These are phyloP conservation scores for Aspergillus persii DNA, from an alignment of 2,329 filamentous ascomycete genomes.

Conservation along the genomic window DNA sequence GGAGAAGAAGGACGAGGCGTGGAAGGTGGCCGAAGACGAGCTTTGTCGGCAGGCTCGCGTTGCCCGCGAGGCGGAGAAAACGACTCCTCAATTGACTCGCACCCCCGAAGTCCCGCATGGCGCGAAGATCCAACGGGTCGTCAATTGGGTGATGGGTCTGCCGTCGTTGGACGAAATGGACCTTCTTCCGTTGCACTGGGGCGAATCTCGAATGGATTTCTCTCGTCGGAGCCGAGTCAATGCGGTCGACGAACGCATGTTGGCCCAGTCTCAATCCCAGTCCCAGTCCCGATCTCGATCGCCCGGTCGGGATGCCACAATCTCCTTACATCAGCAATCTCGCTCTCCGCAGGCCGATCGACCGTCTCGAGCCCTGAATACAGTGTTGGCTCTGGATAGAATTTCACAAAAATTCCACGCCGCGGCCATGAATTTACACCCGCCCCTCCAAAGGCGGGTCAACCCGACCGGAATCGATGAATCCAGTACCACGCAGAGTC, in stretches of 20 bases:
- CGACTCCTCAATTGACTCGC: not conserved
- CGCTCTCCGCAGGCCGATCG: conserved; percentile 1
- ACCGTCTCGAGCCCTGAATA: not conserved
- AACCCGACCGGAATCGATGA: not conserved
- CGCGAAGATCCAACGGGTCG: conserved; percentile 9
- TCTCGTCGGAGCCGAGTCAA: not conserved
- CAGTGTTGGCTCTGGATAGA: not conserved
- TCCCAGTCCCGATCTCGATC: conserved; percentile 8
- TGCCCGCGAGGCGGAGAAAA: not conserved
- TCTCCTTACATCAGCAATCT: conserved; percentile 7
- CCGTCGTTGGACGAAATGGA: not conserved
- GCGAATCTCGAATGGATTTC: not conserved
- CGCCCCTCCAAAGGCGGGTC: not conserved
- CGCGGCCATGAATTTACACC: not conserved
- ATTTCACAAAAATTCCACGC: not conserved
- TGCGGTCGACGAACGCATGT: not conserved
- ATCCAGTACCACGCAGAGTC: not conserved
- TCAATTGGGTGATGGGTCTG: conserved; percentile 10
- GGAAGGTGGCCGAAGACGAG: not conserved
- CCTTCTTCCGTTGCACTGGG: not conserved
- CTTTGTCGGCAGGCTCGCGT: too few relatives aligned
- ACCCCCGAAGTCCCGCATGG: conserved; percentile 3
- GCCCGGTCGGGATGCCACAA: not conserved
- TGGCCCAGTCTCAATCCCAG: not conserved
- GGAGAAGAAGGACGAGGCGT: conserved; percentile 1